Evolutionary conservation across 768 basidiomycete genomes (phyloP), one percentile per base, ranked within the genome.

Genomic region (Baorangia bicolor): DNA sequence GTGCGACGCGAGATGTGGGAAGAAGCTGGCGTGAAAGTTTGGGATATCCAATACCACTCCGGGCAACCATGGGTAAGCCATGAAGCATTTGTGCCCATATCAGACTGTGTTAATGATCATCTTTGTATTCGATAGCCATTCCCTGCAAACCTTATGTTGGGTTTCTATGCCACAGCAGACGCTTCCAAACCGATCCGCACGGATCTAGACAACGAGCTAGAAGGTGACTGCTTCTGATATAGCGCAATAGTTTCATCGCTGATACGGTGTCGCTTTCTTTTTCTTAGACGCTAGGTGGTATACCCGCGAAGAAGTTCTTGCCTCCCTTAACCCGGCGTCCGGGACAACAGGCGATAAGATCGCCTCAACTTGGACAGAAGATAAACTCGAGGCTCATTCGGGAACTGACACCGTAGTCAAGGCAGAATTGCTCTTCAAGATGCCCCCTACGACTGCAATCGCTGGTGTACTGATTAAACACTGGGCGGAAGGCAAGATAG

Each of bases 151-250:
- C 75, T 94, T 38, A 95, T 97, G 94, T 80, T 93, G 10, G 94
- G 94, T 14, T 93, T 90, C 68, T 94, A 88, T 65, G 92, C 88
- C 3, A 80, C 82, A 40, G 94, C 83, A 10, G 90, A 87, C 75
- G 76, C 86, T 2, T 77, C 81, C 5, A 78, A 93, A 64, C 81
- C 83, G 7, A 88, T 98, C 55, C 83, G 93, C 16, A 75, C 78
- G 9, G 94, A 98, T 68, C 81, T 99, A 2, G 96, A 98, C 67
- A 96, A 96, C 62, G 96, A 99, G 74, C 82, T 99, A n/a, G 86
- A 87, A 65, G 92, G 94, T 90, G 11, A 13, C 3, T 5, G 16
- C 42, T 25, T 39, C 21, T 28, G 39, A 35, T 34, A 35, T 20
- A n/a, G 27, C 25, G 14, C 31, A 20, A 4, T 23, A 0, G 43